Conservation (phyloP, 495 filamentous ascomycete genomes). For the Monascus purpureus region DNA sequence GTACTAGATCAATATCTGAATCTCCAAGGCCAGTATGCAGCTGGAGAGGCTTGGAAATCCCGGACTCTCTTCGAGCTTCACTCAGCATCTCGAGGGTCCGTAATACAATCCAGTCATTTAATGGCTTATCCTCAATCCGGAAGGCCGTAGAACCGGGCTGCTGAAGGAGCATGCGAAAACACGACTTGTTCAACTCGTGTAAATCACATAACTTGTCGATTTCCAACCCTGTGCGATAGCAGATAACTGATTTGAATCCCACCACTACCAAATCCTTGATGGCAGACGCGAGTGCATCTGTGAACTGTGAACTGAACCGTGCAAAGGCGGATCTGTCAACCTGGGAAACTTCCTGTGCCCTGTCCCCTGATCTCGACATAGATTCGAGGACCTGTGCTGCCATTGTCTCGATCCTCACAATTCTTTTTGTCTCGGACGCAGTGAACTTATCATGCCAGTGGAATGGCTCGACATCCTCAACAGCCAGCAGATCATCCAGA, state of each 20-base stretch:
- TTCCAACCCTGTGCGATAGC: constrained; percentile 66
- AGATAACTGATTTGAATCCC: constrained; percentile 76
- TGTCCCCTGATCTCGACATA: constrained; percentile 11
- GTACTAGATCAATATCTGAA: constrained; percentile 58
- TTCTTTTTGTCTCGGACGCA: constrained; percentile 48
- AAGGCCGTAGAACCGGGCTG: constrained; percentile 20
- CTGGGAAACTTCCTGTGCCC: constrained; percentile 5
- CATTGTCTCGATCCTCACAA: constrained; percentile 72
- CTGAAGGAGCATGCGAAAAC: constrained; percentile 14
- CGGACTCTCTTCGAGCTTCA: constrained; percentile 4
- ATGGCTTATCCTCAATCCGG: constrained; percentile 45
- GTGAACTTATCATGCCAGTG: constrained; percentile 61
- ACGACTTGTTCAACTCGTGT: constrained; percentile 15
- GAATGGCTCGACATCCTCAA: constrained; percentile 46
- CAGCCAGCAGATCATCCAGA: constrained; percentile 63
- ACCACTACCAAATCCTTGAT: constrained; percentile 55
- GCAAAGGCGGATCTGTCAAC: neutral
- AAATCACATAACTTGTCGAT: constrained; percentile 19
- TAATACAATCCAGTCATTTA: constrained; percentile 56
- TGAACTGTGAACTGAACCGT: constrained; percentile 31
- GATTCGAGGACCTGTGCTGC: constrained; percentile 49
- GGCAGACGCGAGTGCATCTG: constrained; percentile 31
- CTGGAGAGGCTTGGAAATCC: constrained; percentile 57
- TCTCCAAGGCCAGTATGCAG: constrained; percentile 83
- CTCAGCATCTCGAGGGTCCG: constrained; percentile 21